These are phyloP conservation scores for Lasiodiplodia sp. DNA, from an alignment of 2,329 filamentous ascomycete genomes.

Conservation along the genomic window DNA sequence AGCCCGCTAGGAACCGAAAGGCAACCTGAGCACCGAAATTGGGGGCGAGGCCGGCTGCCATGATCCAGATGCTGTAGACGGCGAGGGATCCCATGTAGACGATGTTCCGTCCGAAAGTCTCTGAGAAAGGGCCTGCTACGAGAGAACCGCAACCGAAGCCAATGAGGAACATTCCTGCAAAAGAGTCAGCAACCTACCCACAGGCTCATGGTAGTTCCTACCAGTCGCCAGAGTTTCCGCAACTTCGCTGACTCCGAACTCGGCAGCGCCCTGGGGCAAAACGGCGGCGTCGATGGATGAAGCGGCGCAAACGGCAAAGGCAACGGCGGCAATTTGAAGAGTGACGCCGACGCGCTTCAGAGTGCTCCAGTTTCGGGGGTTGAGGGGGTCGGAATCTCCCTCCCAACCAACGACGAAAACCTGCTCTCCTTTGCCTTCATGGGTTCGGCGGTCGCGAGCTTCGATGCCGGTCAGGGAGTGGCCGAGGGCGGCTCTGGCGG, in stretches of 20 bases:
- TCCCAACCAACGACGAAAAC: conserved; percentile 51
- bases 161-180: conserved; percentile 40
- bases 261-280: conserved; percentile 53
- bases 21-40: conserved; percentile 56
- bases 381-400: conserved; percentile 43
- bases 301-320: conserved; percentile 57
- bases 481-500: conserved; percentile 43
- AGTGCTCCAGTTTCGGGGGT: conserved; percentile 48
- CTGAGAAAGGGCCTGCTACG: conserved; percentile 52
- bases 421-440: conserved; percentile 46
- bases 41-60: conserved; percentile 55
- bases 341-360: conserved; percentile 42
- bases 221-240: conserved; percentile 60
- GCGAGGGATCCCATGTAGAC: conserved; percentile 57
- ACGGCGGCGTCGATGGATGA: conserved; percentile 61
- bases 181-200: not conserved
- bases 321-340: conserved; percentile 50
- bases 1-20: conserved; percentile 59
- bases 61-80: conserved; percentile 58
- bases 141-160: conserved; percentile 57
- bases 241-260: conserved; percentile 59
- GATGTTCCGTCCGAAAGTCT: conserved; percentile 44
- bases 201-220: conserved; percentile 14
- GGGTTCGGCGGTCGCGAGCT: conserved; percentile 44
- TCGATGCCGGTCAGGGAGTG: conserved; percentile 46